Conservation (phyloP, 768 basidiomycete genomes). For the Gloeopeniophorella convolvens region DNA sequence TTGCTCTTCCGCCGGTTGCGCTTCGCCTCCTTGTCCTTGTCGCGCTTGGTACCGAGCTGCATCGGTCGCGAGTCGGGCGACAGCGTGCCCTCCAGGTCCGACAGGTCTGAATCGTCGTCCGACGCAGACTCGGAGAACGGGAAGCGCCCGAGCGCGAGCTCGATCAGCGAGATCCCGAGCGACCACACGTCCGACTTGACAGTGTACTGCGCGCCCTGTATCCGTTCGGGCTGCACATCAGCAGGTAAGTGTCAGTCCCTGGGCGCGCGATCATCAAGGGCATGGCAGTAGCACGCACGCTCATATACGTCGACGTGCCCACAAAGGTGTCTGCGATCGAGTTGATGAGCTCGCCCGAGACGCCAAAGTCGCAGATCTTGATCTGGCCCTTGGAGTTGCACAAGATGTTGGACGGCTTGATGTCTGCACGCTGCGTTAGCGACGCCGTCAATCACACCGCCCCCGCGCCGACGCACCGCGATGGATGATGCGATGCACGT, state of each 20-base stretch:
- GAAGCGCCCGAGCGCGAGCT: slow-evolving; percentile 94
- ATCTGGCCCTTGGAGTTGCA: slow-evolving; percentile 92
- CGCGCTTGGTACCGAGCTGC: slow-evolving; percentile 33
- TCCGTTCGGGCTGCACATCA: slow-evolving; percentile 81
- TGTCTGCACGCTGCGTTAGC: slow-evolving; percentile 52
- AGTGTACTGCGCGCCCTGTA: slow-evolving; percentile 96
- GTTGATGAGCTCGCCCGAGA: slow-evolving; percentile 97
- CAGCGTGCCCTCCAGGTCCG: slow-evolving; percentile 75
- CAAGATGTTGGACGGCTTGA: slow-evolving; percentile 98
- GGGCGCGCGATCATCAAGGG: slow-evolving; percentile 13
- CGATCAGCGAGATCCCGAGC: slow-evolving; percentile 92
- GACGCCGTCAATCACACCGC: not conserved
- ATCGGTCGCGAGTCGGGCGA: slow-evolving; percentile 66
- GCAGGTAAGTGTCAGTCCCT: slow-evolving; percentile 11
- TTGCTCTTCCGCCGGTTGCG: slow-evolving; percentile 83
- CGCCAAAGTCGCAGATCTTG: slow-evolving; percentile 99
- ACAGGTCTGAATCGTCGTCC: slow-evolving; percentile 63
- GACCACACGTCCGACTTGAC: slow-evolving; percentile 99
- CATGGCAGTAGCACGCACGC: slow-evolving; percentile 49
- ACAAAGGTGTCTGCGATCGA: slow-evolving; percentile 99
- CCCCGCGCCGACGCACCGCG: slow-evolving; percentile 59
- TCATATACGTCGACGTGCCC: slow-evolving; percentile 99
- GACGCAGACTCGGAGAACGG: slow-evolving; percentile 83
- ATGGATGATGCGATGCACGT: slow-evolving; percentile 96
- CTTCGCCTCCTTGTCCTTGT: slow-evolving; percentile 45